Evolutionary conservation across 2,329 filamentous ascomycete species (phyloP).

Genomic region (Ophiocordyceps camponoti-saundersi): DNA sequence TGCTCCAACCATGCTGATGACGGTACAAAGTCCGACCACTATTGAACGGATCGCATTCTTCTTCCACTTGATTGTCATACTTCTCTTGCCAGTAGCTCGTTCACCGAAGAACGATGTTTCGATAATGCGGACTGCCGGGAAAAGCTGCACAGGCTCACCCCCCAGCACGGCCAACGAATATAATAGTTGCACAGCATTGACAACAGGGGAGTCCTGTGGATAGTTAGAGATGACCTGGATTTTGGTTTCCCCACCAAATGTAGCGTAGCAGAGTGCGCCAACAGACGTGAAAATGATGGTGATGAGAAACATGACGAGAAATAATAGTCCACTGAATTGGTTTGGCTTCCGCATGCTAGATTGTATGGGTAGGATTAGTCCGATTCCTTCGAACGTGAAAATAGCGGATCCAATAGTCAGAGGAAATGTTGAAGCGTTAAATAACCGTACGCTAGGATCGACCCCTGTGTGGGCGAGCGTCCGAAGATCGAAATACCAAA

Average conservation of each 20-base stretch:
- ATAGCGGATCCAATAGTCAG: slow-evolving; percentile 58
- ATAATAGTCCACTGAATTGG: slow-evolving; percentile 48
- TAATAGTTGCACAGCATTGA: slow-evolving; percentile 60
- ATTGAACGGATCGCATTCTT: slow-evolving; percentile 50
- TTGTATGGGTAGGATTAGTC: slow-evolving; percentile 60
- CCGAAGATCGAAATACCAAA: slow-evolving; percentile 53
- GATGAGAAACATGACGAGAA: slow-evolving; percentile 54
- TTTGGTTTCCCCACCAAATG: slow-evolving; percentile 49
- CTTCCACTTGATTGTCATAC: slow-evolving; percentile 52
- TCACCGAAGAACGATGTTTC: slow-evolving; percentile 52
- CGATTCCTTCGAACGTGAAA: slow-evolving; percentile 67
- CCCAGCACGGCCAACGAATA: slow-evolving; percentile 60
- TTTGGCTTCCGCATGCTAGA: slow-evolving; percentile 57
- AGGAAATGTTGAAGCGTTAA: slow-evolving; percentile 53
- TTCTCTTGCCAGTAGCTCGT: slow-evolving; percentile 46
- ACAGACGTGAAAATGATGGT: slow-evolving; percentile 57
- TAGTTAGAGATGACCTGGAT: slow-evolving; percentile 66
- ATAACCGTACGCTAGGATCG: slow-evolving; percentile 43
- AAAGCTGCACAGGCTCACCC: slow-evolving; percentile 58
- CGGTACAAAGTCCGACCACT: slow-evolving; percentile 40
- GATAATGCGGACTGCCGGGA: slow-evolving; percentile 55
- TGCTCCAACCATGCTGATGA: slow-evolving; percentile 45
- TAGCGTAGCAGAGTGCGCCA: slow-evolving; percentile 57
- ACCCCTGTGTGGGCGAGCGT: slow-evolving; percentile 38
- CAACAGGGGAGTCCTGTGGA: slow-evolving; percentile 51